These are phyloP conservation scores for Aureobasidium lini DNA, from an alignment of 2,329 filamentous ascomycete species.

Conservation along the genomic window DNA sequence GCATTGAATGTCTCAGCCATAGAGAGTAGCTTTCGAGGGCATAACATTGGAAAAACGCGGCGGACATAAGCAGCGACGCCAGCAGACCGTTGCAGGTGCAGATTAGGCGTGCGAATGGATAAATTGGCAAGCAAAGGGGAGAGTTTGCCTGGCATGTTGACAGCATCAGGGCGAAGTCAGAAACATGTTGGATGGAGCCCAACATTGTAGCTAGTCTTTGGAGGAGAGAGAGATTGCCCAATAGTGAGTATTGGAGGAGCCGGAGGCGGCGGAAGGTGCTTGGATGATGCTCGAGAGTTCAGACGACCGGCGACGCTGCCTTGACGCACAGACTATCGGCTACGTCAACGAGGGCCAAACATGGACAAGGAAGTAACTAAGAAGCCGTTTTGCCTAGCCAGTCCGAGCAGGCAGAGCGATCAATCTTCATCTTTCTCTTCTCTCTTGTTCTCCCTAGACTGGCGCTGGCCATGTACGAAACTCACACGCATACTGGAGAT, in stretches of 20 bases:
- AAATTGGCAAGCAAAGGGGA: background rate
- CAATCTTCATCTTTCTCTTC: background rate
- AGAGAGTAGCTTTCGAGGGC: too few species aligned
- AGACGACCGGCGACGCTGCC: too few species aligned
- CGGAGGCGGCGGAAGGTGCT: background rate
- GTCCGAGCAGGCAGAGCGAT: background rate
- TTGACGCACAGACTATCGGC: background rate
- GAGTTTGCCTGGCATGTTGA: background rate
- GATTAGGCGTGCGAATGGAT: background rate
- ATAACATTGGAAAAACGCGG: background rate
- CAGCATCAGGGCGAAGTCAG: background rate
- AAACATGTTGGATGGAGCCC: background rate
- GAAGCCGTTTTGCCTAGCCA: background rate
- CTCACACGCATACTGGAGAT: background rate
- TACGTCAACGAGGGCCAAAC: background rate
- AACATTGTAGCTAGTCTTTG: background rate
- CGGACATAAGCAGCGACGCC: background rate
- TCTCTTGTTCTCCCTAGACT: background rate
- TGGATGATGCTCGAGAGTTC: too few species aligned
- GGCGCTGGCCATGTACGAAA: slow-evolving; percentile 1
- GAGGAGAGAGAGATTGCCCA: background rate
- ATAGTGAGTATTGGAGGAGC: background rate
- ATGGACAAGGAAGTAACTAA: background rate
- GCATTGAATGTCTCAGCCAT: slow-evolving; percentile 11
- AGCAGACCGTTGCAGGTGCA: slow-evolving; percentile 1